A percentile compares a stretch with the other conserved stretches of the same genome.
Conservation (phyloP, 441 rosid genomes). For the Viola pubescens region DNA sequence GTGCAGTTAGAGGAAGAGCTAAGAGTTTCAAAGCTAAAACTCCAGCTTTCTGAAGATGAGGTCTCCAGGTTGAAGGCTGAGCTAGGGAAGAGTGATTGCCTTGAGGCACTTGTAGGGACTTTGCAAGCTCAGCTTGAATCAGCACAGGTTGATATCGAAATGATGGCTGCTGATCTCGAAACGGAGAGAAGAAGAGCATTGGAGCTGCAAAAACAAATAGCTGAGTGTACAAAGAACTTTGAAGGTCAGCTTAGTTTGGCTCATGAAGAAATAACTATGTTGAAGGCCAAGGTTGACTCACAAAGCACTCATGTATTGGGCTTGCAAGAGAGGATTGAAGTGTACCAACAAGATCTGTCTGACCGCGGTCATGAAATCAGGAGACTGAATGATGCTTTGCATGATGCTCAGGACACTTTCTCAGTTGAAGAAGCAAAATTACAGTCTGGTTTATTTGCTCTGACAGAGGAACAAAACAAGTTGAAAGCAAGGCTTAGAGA, state of each 20-base stretch:
- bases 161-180: slow-evolving; percentile 34
- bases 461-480: slow-evolving; percentile 31
- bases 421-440: slow-evolving; percentile 36
- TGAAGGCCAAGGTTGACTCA: slow-evolving; percentile 23
- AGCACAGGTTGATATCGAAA: slow-evolving; percentile 27
- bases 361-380: slow-evolving; percentile 26
- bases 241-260: slow-evolving; percentile 20
- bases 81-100: slow-evolving; percentile 26
- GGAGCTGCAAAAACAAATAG: slow-evolving; percentile 35
- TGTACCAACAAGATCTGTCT: slow-evolving; percentile 20
- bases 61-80: slow-evolving; percentile 35
- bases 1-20: slow-evolving; percentile 38
- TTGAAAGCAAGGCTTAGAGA: slow-evolving; percentile 36
- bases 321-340: slow-evolving; percentile 27
- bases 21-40: slow-evolving; percentile 31
- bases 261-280: slow-evolving; percentile 21
- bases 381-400: slow-evolving; percentile 25
- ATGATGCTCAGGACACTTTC: slow-evolving; percentile 32
- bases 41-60: slow-evolving; percentile 53
- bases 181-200: slow-evolving; percentile 30
- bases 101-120: slow-evolving; percentile 19
- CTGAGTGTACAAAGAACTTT: slow-evolving; percentile 18
- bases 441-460: slow-evolving; percentile 25
- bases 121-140: slow-evolving; percentile 43
- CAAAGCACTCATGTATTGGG: slow-evolving; percentile 29